Percentiles rank a stretch among this genome's conserved stretches.
Conservation (phyloP, 306 rosid species). For the Corylus avellana region DNA sequence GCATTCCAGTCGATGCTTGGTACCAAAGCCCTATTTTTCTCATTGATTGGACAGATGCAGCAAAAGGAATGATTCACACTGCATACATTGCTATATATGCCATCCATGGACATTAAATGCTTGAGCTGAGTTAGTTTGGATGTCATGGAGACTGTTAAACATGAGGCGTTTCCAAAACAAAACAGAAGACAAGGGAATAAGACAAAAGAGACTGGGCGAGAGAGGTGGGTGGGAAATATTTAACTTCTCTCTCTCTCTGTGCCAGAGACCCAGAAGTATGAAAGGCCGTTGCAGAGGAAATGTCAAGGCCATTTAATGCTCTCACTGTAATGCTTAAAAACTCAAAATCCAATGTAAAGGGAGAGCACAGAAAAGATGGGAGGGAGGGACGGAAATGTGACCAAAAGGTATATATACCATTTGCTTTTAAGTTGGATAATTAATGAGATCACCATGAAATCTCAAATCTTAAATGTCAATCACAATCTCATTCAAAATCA, state of each 20-base stretch:
- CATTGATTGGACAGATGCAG: constrained; percentile 12
- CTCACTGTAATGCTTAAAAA: constrained; percentile 23
- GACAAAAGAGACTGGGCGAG: constrained; percentile 34
- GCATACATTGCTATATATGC: not conserved
- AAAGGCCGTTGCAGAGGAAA: constrained; percentile 44
- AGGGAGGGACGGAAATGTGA: not conserved
- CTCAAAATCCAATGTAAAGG: constrained; percentile 38
- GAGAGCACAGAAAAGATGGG: constrained; percentile 21
- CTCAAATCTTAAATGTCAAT: constrained; percentile 10
- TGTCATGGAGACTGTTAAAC: constrained; percentile 22
- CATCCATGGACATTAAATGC: constrained; percentile 17
- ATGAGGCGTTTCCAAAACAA: constrained; percentile 23
- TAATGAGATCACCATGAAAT: not conserved
- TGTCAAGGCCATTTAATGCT: constrained; percentile 45
- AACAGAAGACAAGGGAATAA: constrained; percentile 40
- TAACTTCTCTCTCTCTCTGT: constrained; percentile 5
- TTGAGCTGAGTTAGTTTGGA: constrained; percentile 22
- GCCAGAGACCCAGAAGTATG: constrained; percentile 32
- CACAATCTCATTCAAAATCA: constrained; percentile 15
- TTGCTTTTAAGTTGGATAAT: not conserved
- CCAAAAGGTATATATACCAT: not conserved
- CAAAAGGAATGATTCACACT: constrained; percentile 1
- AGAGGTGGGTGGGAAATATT: constrained; percentile 39
- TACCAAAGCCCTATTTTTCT: not conserved
- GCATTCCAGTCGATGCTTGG: not conserved